Percentiles rank a stretch among this genome's conserved stretches.
Conservation (phyloP, 2,329 filamentous ascomycete species). For the Claviceps humidiphila region DNA sequence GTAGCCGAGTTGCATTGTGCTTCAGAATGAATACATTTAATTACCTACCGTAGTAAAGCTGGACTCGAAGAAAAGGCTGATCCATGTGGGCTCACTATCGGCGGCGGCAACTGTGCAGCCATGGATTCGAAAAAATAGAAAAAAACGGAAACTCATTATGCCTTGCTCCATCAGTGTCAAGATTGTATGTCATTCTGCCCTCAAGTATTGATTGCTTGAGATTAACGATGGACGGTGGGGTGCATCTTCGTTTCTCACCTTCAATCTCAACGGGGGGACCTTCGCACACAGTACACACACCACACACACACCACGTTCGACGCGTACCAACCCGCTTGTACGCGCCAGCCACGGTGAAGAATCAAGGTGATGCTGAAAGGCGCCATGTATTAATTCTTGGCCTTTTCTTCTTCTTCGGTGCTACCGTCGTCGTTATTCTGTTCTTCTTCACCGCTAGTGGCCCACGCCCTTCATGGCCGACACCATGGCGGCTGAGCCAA, state of each 20-base stretch:
- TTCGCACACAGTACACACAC: not conserved
- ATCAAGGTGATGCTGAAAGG: not conserved
- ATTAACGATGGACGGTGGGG: not conserved
- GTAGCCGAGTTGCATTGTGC: not conserved
- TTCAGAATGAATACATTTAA: not conserved
- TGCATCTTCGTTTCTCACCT: not conserved
- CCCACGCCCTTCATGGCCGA: not conserved
- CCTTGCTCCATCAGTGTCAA: not conserved
- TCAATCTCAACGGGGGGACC: not conserved
- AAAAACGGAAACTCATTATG: not conserved
- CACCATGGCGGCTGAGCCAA: constrained; percentile 14
- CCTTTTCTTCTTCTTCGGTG: not conserved
- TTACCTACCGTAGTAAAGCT: no score
- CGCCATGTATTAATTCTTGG: not conserved
- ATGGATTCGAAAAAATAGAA: not conserved
- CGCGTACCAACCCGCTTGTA: not conserved
- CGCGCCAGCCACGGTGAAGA: not conserved
- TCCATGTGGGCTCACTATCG: not conserved
- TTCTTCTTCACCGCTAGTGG: not conserved
- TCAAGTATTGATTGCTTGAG: not conserved
- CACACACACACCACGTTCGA: not conserved
- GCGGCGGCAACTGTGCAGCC: not conserved
- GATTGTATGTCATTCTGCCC: not conserved
- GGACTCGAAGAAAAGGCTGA: not conserved
- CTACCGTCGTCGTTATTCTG: not conserved